Evolutionary conservation across 1,284 basidiomycete genomes (phyloP), one percentile per base, ranked within the genome.

Genomic region (Phlebopus sp.): DNA sequence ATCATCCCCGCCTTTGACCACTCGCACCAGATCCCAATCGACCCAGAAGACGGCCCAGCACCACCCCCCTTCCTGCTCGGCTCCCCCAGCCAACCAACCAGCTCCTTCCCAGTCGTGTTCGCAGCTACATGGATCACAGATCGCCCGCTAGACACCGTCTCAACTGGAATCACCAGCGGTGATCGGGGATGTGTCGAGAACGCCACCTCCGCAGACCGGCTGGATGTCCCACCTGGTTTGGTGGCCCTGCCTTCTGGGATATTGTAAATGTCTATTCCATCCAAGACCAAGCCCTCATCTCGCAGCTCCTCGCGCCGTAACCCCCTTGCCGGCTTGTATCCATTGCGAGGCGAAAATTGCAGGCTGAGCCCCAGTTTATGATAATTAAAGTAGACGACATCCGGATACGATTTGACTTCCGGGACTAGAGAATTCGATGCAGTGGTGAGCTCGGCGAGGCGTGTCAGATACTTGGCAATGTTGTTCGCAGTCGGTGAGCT

Each of bases 21-120:
- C 65, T 95, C 92, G 56, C 91, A 87, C 89, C 90, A 96, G 52
- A 94, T 92, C 15, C 83, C 84, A 54, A 94, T 89, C 35, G 86
- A 90, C n/a, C 87, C 87, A 8, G 78, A 81, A 11, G 84, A 84
- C 7, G 88, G 88, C 0, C 88, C 90, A 9, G 80, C 73, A 0
- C 91, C 90, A 19, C 92, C 90, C 5, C 92, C 92, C 62, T 95
- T 96, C 46, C 88, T 77, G 57, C 79, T 79, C 6, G 92, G 92
- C 67, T 95, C 92, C 15, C 92, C 92, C 27, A 95, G 67, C 31
- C 64, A 60, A 14, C 69, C 62, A 3, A 95, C 86, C 51, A 97
- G 81, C 1, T 90, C 82, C 57, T 85, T 84, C 3, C 91, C 93
- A 4, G 76, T 81, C 2, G 82, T 86, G 17, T 71, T 67, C 4